phyloP scores from a whole-genome alignment of 2,329 filamentous ascomycete species.

The Dactylellina leptospora region DNA sequence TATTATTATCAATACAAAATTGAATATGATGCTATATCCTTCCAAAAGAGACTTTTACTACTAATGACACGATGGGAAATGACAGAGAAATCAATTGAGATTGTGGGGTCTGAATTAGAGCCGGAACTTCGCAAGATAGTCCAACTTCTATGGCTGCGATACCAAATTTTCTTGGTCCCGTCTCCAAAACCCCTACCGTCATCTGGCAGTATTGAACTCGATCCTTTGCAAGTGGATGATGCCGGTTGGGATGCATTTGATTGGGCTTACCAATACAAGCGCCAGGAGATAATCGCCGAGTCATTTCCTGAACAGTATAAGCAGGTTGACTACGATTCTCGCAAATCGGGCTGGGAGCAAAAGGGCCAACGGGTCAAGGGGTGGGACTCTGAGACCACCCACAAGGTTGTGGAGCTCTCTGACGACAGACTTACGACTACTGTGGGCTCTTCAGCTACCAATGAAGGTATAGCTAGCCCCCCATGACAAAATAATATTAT shows the following conservation, averaged over 20 bases:
- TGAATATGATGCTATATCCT: neutral
- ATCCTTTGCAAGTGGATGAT: constrained; percentile 21
- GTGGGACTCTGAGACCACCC: constrained; percentile 1
- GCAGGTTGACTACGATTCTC: constrained; percentile 1
- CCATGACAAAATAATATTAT: too few species aligned
- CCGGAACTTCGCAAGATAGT: neutral
- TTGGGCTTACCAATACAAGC: constrained; percentile 21
- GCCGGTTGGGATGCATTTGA: constrained; percentile 40
- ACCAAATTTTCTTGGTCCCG: too few species aligned
- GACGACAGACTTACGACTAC: neutral
- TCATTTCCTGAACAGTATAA: constrained; percentile 9
- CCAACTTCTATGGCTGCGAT: neutral
- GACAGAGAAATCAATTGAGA: too few species aligned
- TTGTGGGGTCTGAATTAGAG: too few species aligned
- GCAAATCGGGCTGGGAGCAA: neutral
- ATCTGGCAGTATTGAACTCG: too few species aligned
- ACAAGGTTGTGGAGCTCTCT: neutral
- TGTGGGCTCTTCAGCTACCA: too few species aligned
- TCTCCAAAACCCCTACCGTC: too few species aligned
- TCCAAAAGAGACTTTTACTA: neutral
- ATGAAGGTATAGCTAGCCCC: too few species aligned
- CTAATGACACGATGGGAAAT: neutral
- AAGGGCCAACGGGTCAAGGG: neutral
- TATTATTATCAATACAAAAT: neutral
- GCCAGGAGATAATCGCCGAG: neutral